phyloP scores from a whole-genome alignment of 257 asterid species.

The Solanum etuberosum region DNA sequence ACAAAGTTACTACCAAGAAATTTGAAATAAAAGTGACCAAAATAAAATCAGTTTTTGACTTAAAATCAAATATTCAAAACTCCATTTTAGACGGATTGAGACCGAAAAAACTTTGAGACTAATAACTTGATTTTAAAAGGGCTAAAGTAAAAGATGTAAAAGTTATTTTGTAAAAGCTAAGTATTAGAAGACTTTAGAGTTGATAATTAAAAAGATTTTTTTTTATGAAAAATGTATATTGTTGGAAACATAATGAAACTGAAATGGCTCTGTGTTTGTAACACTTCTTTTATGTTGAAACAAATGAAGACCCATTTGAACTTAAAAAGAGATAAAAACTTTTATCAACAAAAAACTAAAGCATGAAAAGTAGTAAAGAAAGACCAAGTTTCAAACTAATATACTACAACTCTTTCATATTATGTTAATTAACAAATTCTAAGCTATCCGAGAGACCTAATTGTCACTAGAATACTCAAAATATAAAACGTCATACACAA shows the following conservation, averaged over 20 bases:
- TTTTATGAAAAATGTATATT: background rate
- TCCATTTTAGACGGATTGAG: background rate
- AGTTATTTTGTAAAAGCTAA: background rate
- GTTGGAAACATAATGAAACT: background rate
- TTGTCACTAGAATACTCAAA: background rate
- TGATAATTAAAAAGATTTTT: no score
- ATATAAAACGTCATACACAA: no score
- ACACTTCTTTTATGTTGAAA: background rate
- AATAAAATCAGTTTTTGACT: background rate
- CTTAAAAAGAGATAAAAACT: background rate
- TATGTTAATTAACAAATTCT: no score
- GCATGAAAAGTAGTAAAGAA: no score
- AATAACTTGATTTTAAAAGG: no score
- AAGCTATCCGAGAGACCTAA: background rate
- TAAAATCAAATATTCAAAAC: background rate
- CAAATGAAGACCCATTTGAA: background rate
- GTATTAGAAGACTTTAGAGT: background rate
- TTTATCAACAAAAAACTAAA: no score
- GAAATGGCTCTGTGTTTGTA: background rate
- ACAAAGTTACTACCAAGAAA: background rate
- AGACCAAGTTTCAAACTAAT: background rate
- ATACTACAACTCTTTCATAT: background rate
- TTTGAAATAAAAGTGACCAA: background rate
- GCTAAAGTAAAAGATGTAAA: no score
- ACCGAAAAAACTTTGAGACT: background rate